phyloP scores from a whole-genome alignment of 108 stramenopile species.

The Fragilaria radians region DNA sequence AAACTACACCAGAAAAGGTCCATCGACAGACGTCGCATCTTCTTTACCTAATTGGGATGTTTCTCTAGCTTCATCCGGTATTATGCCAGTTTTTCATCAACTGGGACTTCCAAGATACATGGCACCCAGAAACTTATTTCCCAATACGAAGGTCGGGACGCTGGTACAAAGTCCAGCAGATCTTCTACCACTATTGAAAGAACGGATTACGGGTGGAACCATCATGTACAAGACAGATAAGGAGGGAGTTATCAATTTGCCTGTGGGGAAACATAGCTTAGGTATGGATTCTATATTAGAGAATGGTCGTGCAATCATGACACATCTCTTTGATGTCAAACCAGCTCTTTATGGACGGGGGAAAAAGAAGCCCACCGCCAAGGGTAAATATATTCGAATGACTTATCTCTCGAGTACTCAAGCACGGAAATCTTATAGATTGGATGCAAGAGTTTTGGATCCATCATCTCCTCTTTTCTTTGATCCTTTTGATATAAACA shows the following conservation, averaged over 20 bases:
- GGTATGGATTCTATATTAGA: constrained; percentile 56
- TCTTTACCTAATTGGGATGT: constrained; percentile 61
- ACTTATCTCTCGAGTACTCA: constrained; percentile 63
- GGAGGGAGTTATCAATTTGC: constrained; percentile 80
- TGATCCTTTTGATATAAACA: no score
- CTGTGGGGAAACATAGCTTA: constrained; percentile 84
- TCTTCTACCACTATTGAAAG: constrained; percentile 37
- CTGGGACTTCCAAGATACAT: constrained; percentile 66
- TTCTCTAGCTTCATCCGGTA: constrained; percentile 82
- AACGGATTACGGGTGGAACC: constrained; percentile 62
- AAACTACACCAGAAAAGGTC: no score
- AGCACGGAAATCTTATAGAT: constrained; percentile 41
- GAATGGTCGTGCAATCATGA: constrained; percentile 63
- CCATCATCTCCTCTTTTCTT: constrained; percentile 68
- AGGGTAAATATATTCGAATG: constrained; percentile 66
- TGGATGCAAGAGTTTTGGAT: constrained; percentile 79
- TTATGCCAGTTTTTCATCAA: constrained; percentile 67
- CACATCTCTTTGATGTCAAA: constrained; percentile 55
- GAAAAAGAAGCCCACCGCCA: constrained; percentile 41
- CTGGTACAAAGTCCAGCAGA: constrained; percentile 53
- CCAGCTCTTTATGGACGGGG: constrained; percentile 75
- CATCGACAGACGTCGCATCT: constrained; percentile 56
- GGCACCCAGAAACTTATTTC: constrained; percentile 95
- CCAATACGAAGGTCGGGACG: constrained; percentile 92
- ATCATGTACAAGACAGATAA: constrained; percentile 86